Percentiles rank a stretch among this genome's conserved stretches.
Evolutionary conservation across 2,329 filamentous ascomycete genomes (phyloP).

Genomic region (Fusarium citri): DNA sequence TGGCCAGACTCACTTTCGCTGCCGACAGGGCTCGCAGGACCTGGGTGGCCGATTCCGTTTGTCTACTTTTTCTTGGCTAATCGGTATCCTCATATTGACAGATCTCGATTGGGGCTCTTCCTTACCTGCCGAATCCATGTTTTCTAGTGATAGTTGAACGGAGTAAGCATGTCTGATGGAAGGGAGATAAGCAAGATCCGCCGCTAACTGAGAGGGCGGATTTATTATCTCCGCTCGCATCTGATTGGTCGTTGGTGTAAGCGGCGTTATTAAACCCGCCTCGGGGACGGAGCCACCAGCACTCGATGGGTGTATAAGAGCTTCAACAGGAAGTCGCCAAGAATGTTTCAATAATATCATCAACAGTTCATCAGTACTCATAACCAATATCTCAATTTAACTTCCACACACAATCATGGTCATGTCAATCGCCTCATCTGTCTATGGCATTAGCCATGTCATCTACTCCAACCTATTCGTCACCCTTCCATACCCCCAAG

Average conservation of each 20-base stretch:
- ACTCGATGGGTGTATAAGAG: not conserved
- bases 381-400: too few species aligned
- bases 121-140: constrained; percentile 14
- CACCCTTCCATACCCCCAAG: constrained; percentile 39
- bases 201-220: constrained; percentile 12
- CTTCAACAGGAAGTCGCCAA: not conserved
- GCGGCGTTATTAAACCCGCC: constrained; percentile 33
- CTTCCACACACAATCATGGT: too few species aligned
- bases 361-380: too few species aligned
- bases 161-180: not conserved
- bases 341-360: accelerated
- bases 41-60: constrained; percentile 51
- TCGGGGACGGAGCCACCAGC: not conserved
- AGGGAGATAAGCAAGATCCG: constrained; percentile 25
- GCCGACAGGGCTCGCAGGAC: constrained; percentile 51
- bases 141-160: not conserved
- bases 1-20: constrained; percentile 46
- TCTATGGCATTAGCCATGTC: constrained; percentile 19
- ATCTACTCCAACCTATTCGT: constrained; percentile 39
- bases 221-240: constrained; percentile 26
- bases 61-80: constrained; percentile 38
- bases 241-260: not conserved
- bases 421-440: constrained; percentile 30
- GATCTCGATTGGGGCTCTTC: not conserved
- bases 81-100: not conserved